phyloP scores from a whole-genome alignment of 2,329 filamentous ascomycete genomes.

The Pseudogymnoascus sp. region DNA sequence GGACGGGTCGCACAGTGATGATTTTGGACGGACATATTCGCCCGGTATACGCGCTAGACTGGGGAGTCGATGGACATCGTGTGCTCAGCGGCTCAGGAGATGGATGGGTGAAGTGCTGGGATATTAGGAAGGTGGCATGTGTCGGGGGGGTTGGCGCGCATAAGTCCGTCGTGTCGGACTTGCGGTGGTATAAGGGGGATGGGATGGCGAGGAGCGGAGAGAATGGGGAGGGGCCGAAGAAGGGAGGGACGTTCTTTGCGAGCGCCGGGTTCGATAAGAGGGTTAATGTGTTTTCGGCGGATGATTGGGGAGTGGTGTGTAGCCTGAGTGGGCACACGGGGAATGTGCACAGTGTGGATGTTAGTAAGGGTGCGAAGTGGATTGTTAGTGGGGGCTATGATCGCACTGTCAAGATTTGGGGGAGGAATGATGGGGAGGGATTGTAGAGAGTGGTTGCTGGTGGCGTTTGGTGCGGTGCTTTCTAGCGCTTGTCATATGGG shows the following conservation, averaged over 20 bases:
- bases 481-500: not conserved
- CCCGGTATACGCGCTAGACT: constrained; percentile 88
- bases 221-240: constrained; percentile 67
- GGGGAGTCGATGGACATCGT: constrained; percentile 85
- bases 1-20: constrained; percentile 90
- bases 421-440: constrained; percentile 64
- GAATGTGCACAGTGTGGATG: constrained; percentile 83
- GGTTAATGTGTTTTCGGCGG: constrained; percentile 90
- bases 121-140: constrained; percentile 78
- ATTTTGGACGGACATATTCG: constrained; percentile 82
- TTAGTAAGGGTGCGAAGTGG: constrained; percentile 79
- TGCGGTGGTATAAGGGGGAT: constrained; percentile 88
- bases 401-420: constrained; percentile 93
- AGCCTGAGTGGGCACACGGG: constrained; percentile 84
- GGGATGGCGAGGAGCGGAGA: constrained; percentile 52
- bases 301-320: constrained; percentile 90
- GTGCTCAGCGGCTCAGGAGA: constrained; percentile 88
- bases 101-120: constrained; percentile 97
- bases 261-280: constrained; percentile 89
- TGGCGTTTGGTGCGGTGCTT: not conserved
- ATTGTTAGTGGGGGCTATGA: constrained; percentile 94
- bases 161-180: constrained; percentile 80
- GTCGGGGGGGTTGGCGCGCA: constrained; percentile 85
- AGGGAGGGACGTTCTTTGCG: constrained; percentile 84
- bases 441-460: constrained; percentile 27